Evolutionary conservation across 2,329 filamentous ascomycete genomes (phyloP), one percentile per base, ranked within the genome.

Genomic region (Fusarium sp.): DNA sequence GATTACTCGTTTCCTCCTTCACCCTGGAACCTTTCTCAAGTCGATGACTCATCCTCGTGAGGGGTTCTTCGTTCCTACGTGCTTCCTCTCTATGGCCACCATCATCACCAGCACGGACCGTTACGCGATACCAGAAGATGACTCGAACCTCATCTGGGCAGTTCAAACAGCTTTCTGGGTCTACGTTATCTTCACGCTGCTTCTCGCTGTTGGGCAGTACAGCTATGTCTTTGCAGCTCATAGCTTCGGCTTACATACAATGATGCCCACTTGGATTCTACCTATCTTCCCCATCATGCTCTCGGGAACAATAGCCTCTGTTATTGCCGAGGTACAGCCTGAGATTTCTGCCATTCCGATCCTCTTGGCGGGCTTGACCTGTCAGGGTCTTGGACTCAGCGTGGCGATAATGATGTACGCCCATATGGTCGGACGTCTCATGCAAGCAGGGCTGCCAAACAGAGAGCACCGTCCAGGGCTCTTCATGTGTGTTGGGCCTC

Each of bases 241-340:
- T 70, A 82, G 76, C 53, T 87, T 88, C 58, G 80, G 79, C 3
- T 78, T 91, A 7, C 83, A 85, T 51, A 85, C 83, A 43, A 90
- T 91, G 84, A 90, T 89, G 81, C 90, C 89, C 0, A 87, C 87
- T 0, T 91, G 88, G 88, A 86, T 91, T 55, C 77, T 92, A 5
- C 89, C 89, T n/a, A 88, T 91, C 67, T 92, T 91, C 72, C 89
- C 89, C 10, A 80, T 90, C 72, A 91, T 92, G 89, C 81, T 92
- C 9, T 83, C 83, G 0, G 89, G 89, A 2, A 91, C 89, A 2
- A 85, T 92, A 40, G 88, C 89, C 3, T 84, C 85, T 2, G 83
- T 89, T 60, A 88, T 91, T 46, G 82, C 84, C 10, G 78, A 80
- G 8, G 81, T 81, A 2, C 89, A 91, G 63, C 86, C 88, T 0